phyloP scores from a whole-genome alignment of 768 basidiomycete species.

The Sporobolomyces pararoseus region DNA sequence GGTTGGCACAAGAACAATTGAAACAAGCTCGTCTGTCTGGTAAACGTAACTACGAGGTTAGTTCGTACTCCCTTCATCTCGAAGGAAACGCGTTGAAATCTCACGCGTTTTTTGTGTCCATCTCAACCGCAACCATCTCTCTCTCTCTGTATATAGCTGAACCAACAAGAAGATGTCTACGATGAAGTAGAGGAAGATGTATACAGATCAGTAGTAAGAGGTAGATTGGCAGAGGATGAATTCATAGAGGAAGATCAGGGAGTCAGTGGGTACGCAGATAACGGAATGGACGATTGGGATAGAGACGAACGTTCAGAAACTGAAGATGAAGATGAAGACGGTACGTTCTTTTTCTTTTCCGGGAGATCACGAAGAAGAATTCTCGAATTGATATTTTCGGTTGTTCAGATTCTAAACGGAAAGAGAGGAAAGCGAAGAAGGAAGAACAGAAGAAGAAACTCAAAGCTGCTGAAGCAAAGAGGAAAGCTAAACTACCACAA shows the following conservation, averaged over 20 bases:
- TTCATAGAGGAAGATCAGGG: slow-evolving; percentile 94
- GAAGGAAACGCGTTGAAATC: too few species aligned
- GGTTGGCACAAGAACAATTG: slow-evolving; percentile 13
- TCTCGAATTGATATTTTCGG: not conserved
- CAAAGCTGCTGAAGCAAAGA: slow-evolving; percentile 46
- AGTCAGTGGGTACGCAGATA: slow-evolving; percentile 78
- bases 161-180: slow-evolving; percentile 67
- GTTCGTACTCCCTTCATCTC: not conserved
- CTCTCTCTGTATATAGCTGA: slow-evolving; percentile 11
- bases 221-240: slow-evolving; percentile 78
- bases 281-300: slow-evolving; percentile 90
- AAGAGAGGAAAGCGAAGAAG: slow-evolving; percentile 48
- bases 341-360: too few species aligned
- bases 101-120: not conserved
- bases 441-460: slow-evolving; percentile 54
- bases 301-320: slow-evolving; percentile 38
- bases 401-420: slow-evolving; percentile 46
- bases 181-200: slow-evolving; percentile 87
- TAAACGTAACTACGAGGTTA: slow-evolving; percentile 34
- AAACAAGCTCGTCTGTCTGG: slow-evolving; percentile 19
- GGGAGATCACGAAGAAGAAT: not conserved
- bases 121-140: not conserved
- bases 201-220: slow-evolving; percentile 77
- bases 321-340: slow-evolving; percentile 35
- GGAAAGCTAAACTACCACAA: slow-evolving; percentile 47